Base-by-base conservation (phyloP, 208 protist species). In the Crithidia bombi region DNA sequence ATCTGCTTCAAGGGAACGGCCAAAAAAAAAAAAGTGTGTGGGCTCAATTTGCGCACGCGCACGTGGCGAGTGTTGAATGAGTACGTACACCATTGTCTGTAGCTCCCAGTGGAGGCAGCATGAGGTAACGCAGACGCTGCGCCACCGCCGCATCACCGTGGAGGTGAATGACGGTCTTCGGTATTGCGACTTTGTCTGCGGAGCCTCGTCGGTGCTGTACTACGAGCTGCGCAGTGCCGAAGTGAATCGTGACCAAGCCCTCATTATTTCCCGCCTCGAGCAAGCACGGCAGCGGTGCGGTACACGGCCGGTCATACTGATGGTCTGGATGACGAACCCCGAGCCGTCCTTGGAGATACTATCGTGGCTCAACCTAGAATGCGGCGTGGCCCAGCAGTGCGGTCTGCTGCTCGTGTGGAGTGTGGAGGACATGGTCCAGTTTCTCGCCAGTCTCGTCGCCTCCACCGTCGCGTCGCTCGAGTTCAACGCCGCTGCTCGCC, bases 351-450 rank as follows among this genome's bases (percentile, higher is more conserved):
- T 79, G 44, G 82, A 86, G 44, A 65, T 73, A 5, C 73, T 93
- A 23, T 69, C 75, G 17, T 93, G 87, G 85, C 67, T 93, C 19
- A 93, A 89, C 57, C 39, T 93, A 10, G 75, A 89, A 32, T 93
- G 87, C 52, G 81, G 79, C 23, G 73, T 92, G 44, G 75, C 82
- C 61, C 59, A 81, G 39, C 61, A 72, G 17, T 83, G 85, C 51
- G 49, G 57, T 30, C 67, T 86, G 26, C 65, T 90, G 47, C 71
- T 93, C 12, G 89, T 84, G 59, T 93, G 84, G 83, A 82, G 68
- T 9, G 59, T 81, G 12, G 85, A 89, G 11, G 87, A 93, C 39
- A 77, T 75, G 12, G 81, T 82, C 30, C 75, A 75, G 59, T 88
- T 83, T 39, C 71, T 93, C 41, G 73, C 83, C 46, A 83, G 75